Conservation (phyloP, 2,329 filamentous ascomycete genomes). For the Phaeosphaeria sp. region DNA sequence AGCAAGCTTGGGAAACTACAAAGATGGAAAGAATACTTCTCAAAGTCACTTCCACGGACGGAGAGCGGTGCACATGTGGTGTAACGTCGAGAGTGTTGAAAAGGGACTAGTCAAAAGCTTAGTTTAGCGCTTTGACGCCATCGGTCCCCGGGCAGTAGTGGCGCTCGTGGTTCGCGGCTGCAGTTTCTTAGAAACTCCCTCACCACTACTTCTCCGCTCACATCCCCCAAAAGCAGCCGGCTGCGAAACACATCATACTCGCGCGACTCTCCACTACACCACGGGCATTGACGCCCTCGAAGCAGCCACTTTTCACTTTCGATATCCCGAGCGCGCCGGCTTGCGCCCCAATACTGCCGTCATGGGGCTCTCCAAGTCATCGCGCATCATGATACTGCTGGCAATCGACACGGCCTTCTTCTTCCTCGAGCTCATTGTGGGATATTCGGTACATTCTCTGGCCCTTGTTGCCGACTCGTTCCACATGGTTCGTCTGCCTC, state of each 20-base stretch:
- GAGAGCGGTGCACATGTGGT: neutral
- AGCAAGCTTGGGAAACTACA: neutral
- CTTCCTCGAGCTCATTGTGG: conserved; percentile 80
- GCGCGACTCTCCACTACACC: neutral
- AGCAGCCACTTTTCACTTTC: neutral
- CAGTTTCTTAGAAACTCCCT: neutral
- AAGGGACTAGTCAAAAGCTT: neutral
- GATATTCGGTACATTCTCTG: conserved; percentile 87
- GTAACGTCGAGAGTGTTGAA: neutral
- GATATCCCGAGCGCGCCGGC: conserved; percentile 3
- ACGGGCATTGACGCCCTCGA: neutral
- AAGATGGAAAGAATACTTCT: neutral
- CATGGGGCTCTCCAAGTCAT: conserved; percentile 92
- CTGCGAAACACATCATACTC: neutral
- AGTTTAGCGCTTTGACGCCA: neutral
- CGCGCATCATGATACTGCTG: conserved; percentile 90
- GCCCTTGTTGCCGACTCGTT: conserved; percentile 96
- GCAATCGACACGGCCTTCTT: conserved; percentile 91
- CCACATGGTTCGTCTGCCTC: conserved; percentile 76
- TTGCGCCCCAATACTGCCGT: conserved; percentile 25
- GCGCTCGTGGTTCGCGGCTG: neutral
- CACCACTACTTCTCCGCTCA: neutral
- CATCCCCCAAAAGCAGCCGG: neutral
- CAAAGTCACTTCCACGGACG: neutral
- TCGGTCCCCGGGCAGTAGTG: neutral